Evolutionary conservation across 331 rosid genomes (phyloP).

Genomic region (Ulmus americana): DNA sequence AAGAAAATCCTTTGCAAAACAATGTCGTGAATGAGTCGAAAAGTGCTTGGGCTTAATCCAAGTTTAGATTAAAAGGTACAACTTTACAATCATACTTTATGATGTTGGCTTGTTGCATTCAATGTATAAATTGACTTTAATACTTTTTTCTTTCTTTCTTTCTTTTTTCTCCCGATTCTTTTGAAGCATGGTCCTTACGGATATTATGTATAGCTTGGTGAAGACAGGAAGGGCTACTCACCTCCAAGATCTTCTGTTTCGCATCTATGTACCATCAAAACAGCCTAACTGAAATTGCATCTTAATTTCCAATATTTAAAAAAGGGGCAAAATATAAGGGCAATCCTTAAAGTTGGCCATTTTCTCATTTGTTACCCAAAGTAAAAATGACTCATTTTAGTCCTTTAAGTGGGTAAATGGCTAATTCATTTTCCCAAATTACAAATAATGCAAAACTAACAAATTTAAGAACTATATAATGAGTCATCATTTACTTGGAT

Average conservation of each 20-base stretch:
- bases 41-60: conserved; percentile 58
- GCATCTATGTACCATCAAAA: conserved; percentile 47
- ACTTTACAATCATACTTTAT: conserved; percentile 15
- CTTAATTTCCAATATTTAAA: too few species aligned
- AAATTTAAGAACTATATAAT: too few species aligned
- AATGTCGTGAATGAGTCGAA: conserved; percentile 56
- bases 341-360: too few species aligned
- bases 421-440: too few species aligned
- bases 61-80: conserved; percentile 66
- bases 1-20: conserved; percentile 33
- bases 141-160: not conserved
- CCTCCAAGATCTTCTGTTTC: conserved; percentile 77
- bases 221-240: conserved; percentile 63
- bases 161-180: conserved; percentile 50
- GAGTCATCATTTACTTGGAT: not conserved
- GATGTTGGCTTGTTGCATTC: conserved; percentile 17
- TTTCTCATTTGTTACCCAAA: too few species aligned
- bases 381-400: too few species aligned
- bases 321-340: too few species aligned
- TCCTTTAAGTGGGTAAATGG: too few species aligned
- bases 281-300: not conserved
- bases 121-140: conserved; percentile 17
- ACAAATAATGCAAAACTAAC: too few species aligned
- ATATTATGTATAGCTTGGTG: conserved; percentile 82
- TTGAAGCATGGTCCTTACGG: conserved; percentile 89